Base-by-base conservation (phyloP, 495 filamentous ascomycete species). In the Neurospora sp. region DNA sequence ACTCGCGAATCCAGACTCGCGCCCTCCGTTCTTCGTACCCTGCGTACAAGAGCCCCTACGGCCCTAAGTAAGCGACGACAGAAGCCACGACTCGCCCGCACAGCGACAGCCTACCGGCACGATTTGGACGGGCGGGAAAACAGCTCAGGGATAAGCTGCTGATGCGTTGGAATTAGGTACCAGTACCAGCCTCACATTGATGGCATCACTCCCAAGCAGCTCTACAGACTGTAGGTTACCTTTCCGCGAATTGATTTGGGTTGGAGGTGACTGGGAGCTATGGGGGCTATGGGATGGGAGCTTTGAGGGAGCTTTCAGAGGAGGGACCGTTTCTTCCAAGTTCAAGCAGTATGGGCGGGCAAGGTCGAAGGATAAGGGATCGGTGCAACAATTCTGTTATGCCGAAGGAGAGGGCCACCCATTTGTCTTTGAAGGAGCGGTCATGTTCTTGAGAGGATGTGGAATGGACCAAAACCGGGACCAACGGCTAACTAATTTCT, bases 21-120 rank as follows among this genome's bases (percentile, higher is more conserved):
- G 61, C 77, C 71, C 80, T 71, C 76, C 77, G 71, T 71, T 70
- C 74, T 22, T 53, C 75, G 71, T 78, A 74, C 75, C 79, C 80
- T 17, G 59, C 77, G 72, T 86, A 84, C 83, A 84, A 83, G 79
- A 86, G 83, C 79, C 78, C 80, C 48, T 85, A 83, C 72, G 84
- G 84, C 78, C 84, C 84, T 22, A 86, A 86, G 84, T 86, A 81
- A 84, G 84, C 81, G 48, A 76, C 44, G 22, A 68, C 31, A 16
- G 12, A 41, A 8, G 17, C 68, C 14, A 39, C 68, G 9, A 44
- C 16, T n/a, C 40, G n/a, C 22, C 53, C 69, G 40, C 22, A 53
- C 37, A 27, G 53, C 59, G 48, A 42, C 10, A 40, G 14, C 53
- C 61, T n/a, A 59, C 39, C 71, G 31, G 41, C 53, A 48, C 17